A percentile compares a stretch with the other conserved stretches of the same genome.
phyloP scores from a whole-genome alignment of 495 filamentous ascomycete genomes.

The Xylaria nigripes region DNA sequence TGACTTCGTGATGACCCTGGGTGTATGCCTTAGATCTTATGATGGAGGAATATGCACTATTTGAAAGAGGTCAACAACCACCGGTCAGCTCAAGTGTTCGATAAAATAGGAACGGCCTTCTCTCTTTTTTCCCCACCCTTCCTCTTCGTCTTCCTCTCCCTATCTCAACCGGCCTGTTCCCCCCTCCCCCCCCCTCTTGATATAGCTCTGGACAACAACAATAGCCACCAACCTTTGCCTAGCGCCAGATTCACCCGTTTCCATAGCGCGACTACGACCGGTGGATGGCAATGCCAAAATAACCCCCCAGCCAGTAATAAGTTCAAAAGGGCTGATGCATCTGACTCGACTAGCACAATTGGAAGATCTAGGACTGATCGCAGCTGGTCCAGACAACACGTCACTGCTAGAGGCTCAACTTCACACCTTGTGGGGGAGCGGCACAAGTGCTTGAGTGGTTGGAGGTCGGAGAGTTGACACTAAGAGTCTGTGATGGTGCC shows the following conservation, averaged over 20 bases:
- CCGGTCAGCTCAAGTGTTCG: conserved; percentile 20
- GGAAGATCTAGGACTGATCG: conserved; percentile 9
- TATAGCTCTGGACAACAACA: conserved; percentile 12
- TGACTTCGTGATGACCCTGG: conserved; percentile 28
- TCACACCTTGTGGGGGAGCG: background rate
- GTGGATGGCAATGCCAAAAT: conserved; percentile 20
- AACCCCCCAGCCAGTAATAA: conserved; percentile 22
- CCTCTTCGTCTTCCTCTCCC: background rate
- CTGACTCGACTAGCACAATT: conserved; percentile 18
- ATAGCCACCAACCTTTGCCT: conserved; percentile 43
- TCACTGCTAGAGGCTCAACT: conserved; percentile 4
- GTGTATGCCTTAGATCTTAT: conserved; percentile 27
- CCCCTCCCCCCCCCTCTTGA: background rate
- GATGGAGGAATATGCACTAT: conserved; percentile 22
- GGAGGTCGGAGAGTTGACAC: conserved; percentile 7
- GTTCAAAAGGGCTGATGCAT: conserved; percentile 24
- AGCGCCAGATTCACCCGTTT: conserved; percentile 41
- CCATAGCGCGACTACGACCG: conserved; percentile 41
- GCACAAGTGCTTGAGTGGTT: background rate
- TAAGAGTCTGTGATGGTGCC: conserved; percentile 12
- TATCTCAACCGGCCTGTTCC: background rate
- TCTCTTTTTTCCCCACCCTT: background rate
- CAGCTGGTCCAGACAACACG: conserved; percentile 6
- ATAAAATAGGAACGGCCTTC: background rate
- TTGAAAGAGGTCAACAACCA: conserved; percentile 13